phyloP scores from a whole-genome alignment of 768 basidiomycete genomes.

The Lactarius vividus region DNA sequence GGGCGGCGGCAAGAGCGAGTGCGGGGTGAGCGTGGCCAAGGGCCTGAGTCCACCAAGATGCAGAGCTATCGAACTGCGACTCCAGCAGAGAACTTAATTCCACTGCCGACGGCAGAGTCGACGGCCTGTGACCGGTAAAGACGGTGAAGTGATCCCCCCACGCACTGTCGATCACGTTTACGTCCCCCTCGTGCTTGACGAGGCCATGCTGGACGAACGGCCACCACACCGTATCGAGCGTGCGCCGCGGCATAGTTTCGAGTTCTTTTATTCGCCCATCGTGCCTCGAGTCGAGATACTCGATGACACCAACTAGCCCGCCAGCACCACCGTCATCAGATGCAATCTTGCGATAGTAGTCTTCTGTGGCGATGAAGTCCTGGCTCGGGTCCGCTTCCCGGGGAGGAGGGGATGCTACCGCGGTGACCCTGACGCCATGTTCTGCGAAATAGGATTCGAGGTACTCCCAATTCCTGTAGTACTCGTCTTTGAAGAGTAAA shows the following conservation, averaged over 20 bases:
- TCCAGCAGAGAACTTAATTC: slow-evolving; percentile 42
- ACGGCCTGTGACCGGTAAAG: slow-evolving; percentile 40
- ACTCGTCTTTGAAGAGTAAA: slow-evolving; percentile 78
- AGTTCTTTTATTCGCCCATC: slow-evolving; percentile 64
- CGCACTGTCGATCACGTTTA: slow-evolving; percentile 91
- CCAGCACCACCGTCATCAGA: slow-evolving; percentile 35
- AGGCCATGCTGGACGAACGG: slow-evolving; percentile 92
- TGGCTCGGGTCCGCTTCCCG: slow-evolving; percentile 41
- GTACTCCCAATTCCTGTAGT: slow-evolving; percentile 88
- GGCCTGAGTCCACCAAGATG: slow-evolving; percentile 98
- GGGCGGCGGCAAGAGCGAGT: slow-evolving; percentile 82
- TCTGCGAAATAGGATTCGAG: slow-evolving; percentile 76
- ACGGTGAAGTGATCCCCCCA: slow-evolving; percentile 83
- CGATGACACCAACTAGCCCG: slow-evolving; percentile 47
- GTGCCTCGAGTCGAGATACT: slow-evolving; percentile 65
- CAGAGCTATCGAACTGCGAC: slow-evolving; percentile 84
- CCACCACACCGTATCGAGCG: slow-evolving; percentile 88
- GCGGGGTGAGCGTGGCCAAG: slow-evolving; percentile 78
- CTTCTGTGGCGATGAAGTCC: slow-evolving; percentile 54
- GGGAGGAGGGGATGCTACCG: slow-evolving; percentile 59
- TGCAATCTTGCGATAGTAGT: slow-evolving; percentile 65
- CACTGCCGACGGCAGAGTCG: slow-evolving; percentile 26
- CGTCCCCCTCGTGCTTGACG: slow-evolving; percentile 62
- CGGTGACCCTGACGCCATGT: slow-evolving; percentile 53
- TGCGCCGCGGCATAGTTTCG: slow-evolving; percentile 72